A percentile compares a stretch with the other conserved stretches of the same genome.
phyloP scores from a whole-genome alignment of 495 filamentous ascomycete species.

The Cercophora samala region DNA sequence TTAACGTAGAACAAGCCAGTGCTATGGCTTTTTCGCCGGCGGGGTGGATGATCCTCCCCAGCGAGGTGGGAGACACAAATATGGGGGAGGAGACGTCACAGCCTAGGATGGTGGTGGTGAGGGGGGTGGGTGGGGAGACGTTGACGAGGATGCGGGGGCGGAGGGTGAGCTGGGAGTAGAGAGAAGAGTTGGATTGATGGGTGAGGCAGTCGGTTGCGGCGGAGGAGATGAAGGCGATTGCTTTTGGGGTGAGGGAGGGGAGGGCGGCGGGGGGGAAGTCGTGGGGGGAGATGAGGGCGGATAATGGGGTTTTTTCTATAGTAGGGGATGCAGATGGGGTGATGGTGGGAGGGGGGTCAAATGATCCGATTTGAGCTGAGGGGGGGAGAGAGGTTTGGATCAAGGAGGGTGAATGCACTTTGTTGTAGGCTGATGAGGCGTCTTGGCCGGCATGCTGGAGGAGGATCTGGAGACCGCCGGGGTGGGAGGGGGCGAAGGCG shows the following conservation, averaged over 20 bases:
- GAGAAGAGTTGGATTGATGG: slow-evolving; percentile 45
- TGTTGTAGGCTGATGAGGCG: slow-evolving; percentile 65
- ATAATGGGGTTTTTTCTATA: slow-evolving; percentile 69
- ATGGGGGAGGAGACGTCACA: slow-evolving; percentile 56
- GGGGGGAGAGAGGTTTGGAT: slow-evolving; percentile 52
- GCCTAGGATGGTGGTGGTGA: slow-evolving; percentile 61
- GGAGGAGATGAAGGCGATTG: slow-evolving; percentile 80
- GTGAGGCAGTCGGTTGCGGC: slow-evolving; percentile 77
- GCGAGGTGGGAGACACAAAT: slow-evolving; percentile 70
- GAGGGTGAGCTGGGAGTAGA: slow-evolving; percentile 65
- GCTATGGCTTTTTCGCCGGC: slow-evolving; percentile 72
- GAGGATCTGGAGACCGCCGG: slow-evolving; percentile 59
- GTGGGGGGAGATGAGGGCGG: slow-evolving; percentile 65
- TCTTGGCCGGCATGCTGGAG: slow-evolving; percentile 69
- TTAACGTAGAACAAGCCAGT: slow-evolving; percentile 50
- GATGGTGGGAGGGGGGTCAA: slow-evolving; percentile 30
- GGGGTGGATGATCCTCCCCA: slow-evolving; percentile 67
- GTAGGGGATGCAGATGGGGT: slow-evolving; percentile 4
- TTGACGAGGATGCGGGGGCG: slow-evolving; percentile 71
- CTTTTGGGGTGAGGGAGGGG: slow-evolving; percentile 60
- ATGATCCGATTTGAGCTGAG: slow-evolving; percentile 55
- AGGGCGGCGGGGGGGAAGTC: slow-evolving; percentile 70
- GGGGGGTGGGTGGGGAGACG: slow-evolving; percentile 54
- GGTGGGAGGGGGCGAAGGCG: slow-evolving; percentile 60
- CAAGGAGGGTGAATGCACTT: slow-evolving; percentile 63